Evolutionary conservation across 1,284 basidiomycete species (phyloP).

Genomic region (Trametes versicolor): DNA sequence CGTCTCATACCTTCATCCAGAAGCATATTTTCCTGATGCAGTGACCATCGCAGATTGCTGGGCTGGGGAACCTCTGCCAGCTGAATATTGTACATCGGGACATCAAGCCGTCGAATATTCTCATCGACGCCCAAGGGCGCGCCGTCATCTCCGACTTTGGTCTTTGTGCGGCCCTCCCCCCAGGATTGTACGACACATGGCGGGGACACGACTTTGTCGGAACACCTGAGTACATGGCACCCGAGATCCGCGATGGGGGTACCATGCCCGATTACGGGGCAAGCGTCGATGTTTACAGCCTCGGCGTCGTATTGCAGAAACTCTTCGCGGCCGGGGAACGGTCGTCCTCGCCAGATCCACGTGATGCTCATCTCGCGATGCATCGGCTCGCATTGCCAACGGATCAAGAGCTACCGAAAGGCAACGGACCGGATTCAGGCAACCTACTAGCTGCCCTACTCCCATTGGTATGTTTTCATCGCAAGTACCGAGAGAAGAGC

Average conservation of each 20-base stretch:
- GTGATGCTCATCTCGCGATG: no score
- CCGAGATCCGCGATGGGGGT: not conserved
- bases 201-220: not conserved
- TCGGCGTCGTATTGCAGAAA: conserved; percentile 24
- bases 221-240: conserved; percentile 2
- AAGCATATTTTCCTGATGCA: not conserved
- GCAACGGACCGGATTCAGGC: no score
- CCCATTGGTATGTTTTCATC: no score
- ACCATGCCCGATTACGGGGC: not conserved
- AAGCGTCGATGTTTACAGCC: conserved; percentile 22
- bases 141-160: conserved; percentile 77
- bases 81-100: conserved; percentile 74
- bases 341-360: not conserved
- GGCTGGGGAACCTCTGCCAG: conserved; percentile 49
- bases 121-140: conserved; percentile 56
- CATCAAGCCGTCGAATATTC: conserved; percentile 73
- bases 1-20: not conserved
- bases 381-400: no score
- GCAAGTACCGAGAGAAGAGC: no score
- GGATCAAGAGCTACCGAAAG: no score
- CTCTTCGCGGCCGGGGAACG: conserved; percentile 5
- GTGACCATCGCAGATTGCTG: conserved; percentile 2
- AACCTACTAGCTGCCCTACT: no score
- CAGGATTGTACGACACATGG: not conserved
- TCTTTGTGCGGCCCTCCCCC: conserved; percentile 47